A percentile compares a stretch with the other conserved stretches of the same genome.
Conservation (phyloP, 192 early-diverging fungal genomes). For the Rhizophagus sp. region DNA sequence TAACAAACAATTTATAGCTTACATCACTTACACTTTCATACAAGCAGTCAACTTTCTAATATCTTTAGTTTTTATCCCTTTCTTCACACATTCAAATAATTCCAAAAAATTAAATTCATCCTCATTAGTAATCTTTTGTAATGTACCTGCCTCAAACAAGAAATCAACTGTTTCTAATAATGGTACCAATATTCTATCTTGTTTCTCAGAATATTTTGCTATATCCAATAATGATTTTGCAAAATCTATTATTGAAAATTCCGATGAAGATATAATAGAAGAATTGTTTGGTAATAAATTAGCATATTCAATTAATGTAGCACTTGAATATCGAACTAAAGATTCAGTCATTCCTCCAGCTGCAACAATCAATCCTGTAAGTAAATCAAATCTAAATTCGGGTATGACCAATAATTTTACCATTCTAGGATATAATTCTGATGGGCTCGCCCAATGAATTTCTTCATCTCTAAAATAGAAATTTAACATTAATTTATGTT, state of each 20-base stretch:
- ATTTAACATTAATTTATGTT: neutral
- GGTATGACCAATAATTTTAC: slow-evolving; percentile 53
- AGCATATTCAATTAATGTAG: slow-evolving; percentile 61
- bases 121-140: slow-evolving; percentile 37
- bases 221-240: slow-evolving; percentile 46
- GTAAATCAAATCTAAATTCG: slow-evolving; percentile 57
- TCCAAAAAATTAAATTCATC: slow-evolving; percentile 28
- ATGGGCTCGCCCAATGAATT: slow-evolving; percentile 63
- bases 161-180: slow-evolving; percentile 69
- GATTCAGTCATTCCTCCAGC: slow-evolving; percentile 82
- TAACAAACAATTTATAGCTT: neutral
- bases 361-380: slow-evolving; percentile 72
- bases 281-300: slow-evolving; percentile 40
- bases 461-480: slow-evolving; percentile 32
- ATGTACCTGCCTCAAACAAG: slow-evolving; percentile 56
- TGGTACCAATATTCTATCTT: slow-evolving; percentile 70
- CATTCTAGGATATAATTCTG: slow-evolving; percentile 65
- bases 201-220: slow-evolving; percentile 42
- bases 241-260: slow-evolving; percentile 44
- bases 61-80: slow-evolving; percentile 56
- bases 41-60: slow-evolving; percentile 64
- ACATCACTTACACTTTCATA: slow-evolving; percentile 61
- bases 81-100: slow-evolving; percentile 46
- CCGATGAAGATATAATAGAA: neutral
- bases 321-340: slow-evolving; percentile 69